A percentile compares a stretch with the other conserved stretches of the same genome.
These are phyloP conservation scores for Mortierella sp. DNA, from an alignment of 371 early-diverging fungal genomes.

Conservation along the genomic window DNA sequence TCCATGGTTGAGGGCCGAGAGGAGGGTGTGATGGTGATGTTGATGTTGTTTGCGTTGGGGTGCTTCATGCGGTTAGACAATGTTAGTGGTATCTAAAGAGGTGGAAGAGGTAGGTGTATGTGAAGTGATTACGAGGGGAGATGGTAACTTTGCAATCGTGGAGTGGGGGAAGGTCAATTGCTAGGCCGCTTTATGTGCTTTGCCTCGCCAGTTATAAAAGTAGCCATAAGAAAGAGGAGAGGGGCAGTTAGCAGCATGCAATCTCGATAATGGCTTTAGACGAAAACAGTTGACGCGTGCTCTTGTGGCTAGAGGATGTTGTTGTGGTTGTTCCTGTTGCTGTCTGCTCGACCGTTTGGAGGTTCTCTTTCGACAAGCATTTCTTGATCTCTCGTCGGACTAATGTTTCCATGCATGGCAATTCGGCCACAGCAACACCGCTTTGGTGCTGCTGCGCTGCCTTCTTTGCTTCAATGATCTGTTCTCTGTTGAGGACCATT, in stretches of 20 bases:
- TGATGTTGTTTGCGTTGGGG: constrained; percentile 8
- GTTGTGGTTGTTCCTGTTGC: too few relatives aligned
- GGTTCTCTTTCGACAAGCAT: too few relatives aligned
- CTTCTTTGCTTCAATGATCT: background rate
- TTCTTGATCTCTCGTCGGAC: background rate
- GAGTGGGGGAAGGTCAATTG: background rate
- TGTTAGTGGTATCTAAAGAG: background rate
- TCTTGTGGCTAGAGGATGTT: too few relatives aligned
- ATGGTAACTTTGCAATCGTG: background rate
- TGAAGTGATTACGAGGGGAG: background rate
- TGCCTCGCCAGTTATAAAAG: background rate
- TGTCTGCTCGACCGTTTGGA: too few relatives aligned
- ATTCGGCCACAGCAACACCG: background rate
- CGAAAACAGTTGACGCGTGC: too few relatives aligned
- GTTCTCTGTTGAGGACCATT: background rate
- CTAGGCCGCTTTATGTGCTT: background rate
- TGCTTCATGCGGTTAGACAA: background rate
- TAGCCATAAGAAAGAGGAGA: too few relatives aligned
- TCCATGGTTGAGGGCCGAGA: constrained; percentile 21
- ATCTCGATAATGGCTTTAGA: too few relatives aligned
- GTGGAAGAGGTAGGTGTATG: background rate
- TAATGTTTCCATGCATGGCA: background rate
- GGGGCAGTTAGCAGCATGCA: too few relatives aligned
- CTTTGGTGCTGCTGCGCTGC: background rate
- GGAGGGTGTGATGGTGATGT: constrained; percentile 33